phyloP scores from a whole-genome alignment of 441 rosid species.

The Aquilaria agallochum region DNA sequence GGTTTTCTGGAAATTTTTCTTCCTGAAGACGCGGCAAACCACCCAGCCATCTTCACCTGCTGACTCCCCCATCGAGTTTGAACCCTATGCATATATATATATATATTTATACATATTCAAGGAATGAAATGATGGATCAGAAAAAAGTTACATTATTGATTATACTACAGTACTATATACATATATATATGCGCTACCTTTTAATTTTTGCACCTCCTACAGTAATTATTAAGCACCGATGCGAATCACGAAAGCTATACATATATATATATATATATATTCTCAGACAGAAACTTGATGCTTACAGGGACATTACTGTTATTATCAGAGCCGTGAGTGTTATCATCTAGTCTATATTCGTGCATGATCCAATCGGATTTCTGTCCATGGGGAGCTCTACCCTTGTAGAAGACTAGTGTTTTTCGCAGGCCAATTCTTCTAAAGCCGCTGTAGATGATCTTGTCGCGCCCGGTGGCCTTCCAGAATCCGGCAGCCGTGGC shows the following conservation, averaged over 20 bases:
- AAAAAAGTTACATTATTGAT: too few relatives aligned
- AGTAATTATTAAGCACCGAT: too few relatives aligned
- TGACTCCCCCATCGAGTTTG: slow-evolving; percentile 45
- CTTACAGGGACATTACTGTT: slow-evolving; percentile 12
- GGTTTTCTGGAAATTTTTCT: slow-evolving; percentile 81
- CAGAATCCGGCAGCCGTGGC: slow-evolving; percentile 94
- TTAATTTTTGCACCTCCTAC: too few relatives aligned
- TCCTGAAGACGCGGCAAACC: slow-evolving; percentile 81
- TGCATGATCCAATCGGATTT: slow-evolving; percentile 99
- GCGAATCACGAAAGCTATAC: neutral
- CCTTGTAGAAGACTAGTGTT: slow-evolving; percentile 88
- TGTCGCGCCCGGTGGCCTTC: slow-evolving; percentile 98
- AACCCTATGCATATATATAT: slow-evolving; percentile 22
- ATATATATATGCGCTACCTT: neutral
- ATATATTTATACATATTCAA: neutral
- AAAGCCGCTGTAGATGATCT: slow-evolving; percentile 74
- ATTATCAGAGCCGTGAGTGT: slow-evolving; percentile 31
- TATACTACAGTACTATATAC: neutral
- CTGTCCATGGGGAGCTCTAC: slow-evolving; percentile 94
- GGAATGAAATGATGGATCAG: neutral
- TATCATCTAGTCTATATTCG: slow-evolving; percentile 85
- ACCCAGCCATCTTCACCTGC: slow-evolving; percentile 89
- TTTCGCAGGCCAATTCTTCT: slow-evolving; percentile 85
- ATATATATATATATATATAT: too few relatives aligned
- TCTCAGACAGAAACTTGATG: neutral